Evolutionary conservation across 2,329 filamentous ascomycete genomes (phyloP).

Genomic region (Hirsutella rhossiliensis): DNA sequence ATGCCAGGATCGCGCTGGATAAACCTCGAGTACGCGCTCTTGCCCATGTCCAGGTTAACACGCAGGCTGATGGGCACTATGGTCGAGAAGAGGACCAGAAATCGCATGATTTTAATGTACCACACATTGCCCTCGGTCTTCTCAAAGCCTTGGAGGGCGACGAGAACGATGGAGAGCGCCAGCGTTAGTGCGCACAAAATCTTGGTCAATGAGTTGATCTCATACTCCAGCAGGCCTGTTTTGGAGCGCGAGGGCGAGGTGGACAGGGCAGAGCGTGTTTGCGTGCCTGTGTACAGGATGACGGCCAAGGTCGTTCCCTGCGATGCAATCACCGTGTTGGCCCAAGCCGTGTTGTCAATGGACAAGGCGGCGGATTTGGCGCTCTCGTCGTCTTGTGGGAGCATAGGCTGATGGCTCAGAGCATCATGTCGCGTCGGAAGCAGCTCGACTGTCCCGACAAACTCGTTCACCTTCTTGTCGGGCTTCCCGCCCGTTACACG

Average conservation of each 20-base stretch:
- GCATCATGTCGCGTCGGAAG: constrained; percentile 40
- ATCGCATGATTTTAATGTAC: constrained; percentile 98
- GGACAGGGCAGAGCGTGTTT: constrained; percentile 87
- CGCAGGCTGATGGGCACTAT: constrained; percentile 95
- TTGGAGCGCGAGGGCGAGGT: constrained; percentile 89
- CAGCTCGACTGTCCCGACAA: constrained; percentile 78
- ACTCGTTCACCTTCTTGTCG: constrained; percentile 89
- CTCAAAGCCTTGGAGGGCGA: constrained; percentile 74
- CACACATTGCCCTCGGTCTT: constrained; percentile 56
- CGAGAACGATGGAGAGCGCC: constrained; percentile 73
- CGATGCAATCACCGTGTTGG: constrained; percentile 92
- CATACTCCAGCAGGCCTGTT: constrained; percentile 82
- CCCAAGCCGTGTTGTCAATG: constrained; percentile 98
- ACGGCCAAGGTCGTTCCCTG: constrained; percentile 81
- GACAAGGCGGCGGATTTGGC: constrained; percentile 59
- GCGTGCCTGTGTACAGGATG: constrained; percentile 86
- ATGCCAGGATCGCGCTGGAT: constrained; percentile 89
- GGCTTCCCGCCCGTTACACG: constrained; percentile 77
- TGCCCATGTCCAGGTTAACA: constrained; percentile 94
- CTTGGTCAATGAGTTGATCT: constrained; percentile 95
- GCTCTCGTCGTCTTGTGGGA: constrained; percentile 20
- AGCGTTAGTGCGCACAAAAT: constrained; percentile 86
- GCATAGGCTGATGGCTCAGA: constrained; percentile 27
- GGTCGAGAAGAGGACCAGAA: constrained; percentile 95
- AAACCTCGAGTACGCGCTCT: constrained; percentile 90